A percentile compares a stretch with the other conserved stretches of the same genome.
Conservation (phyloP, 306 rosid species). For the Ammopiptanthus mongolicus region DNA sequence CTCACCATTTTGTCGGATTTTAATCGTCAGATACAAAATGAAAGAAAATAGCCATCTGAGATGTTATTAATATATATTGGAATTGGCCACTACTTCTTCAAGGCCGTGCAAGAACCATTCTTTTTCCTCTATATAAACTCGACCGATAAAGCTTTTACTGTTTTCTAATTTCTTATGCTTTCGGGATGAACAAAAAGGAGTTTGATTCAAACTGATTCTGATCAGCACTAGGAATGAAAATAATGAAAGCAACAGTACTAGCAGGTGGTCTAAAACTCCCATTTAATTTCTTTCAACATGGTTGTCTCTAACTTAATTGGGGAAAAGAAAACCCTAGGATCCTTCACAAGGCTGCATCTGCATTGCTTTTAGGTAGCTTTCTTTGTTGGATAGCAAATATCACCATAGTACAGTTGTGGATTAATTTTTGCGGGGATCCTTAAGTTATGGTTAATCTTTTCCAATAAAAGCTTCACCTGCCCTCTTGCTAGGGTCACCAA, state of each 20-base stretch:
- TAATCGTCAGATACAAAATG: constrained; percentile 4
- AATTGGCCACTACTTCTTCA: constrained; percentile 25
- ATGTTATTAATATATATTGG: neutral
- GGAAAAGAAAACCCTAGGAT: constrained; percentile 45
- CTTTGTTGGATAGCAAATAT: constrained; percentile 13
- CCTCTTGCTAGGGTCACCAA: constrained; percentile 30
- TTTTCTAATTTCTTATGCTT: neutral
- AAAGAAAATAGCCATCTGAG: neutral
- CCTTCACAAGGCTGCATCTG: constrained; percentile 7
- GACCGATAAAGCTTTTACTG: constrained; percentile 14
- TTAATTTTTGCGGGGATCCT: constrained; percentile 6
- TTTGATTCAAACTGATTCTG: constrained; percentile 6
- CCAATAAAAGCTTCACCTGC: constrained; percentile 52
- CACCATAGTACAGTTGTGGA: neutral
- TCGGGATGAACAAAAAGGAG: neutral
- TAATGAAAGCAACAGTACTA: constrained; percentile 16
- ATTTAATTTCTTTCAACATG: constrained; percentile 13
- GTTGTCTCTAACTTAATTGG: constrained; percentile 26
- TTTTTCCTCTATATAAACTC: neutral
- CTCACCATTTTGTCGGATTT: constrained; percentile 28
- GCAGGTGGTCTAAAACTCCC: constrained; percentile 29
- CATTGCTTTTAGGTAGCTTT: constrained; percentile 20
- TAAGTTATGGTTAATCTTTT: constrained; percentile 33
- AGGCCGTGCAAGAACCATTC: too few species aligned
- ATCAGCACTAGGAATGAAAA: neutral